Evolutionary conservation across 345 rosid genomes (phyloP).

Genomic region (Citrus sp.): DNA sequence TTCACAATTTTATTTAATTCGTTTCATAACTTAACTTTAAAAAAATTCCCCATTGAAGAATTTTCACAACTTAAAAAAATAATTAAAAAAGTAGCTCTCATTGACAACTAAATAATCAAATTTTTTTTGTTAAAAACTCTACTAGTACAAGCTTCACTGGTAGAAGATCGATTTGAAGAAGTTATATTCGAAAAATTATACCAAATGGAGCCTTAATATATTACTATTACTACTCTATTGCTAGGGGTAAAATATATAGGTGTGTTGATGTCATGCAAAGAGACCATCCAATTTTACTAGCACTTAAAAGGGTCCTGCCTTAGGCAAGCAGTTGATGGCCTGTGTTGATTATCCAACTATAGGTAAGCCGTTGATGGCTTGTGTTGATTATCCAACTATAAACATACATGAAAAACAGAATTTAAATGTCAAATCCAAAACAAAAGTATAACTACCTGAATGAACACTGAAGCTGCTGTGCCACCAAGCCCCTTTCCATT

Average conservation of each 20-base stretch:
- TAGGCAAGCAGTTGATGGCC: constrained; percentile 1
- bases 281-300: not conserved
- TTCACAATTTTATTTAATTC: no score
- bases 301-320: not conserved
- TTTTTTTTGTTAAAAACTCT: no score
- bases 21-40: no score
- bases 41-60: no score
- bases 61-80: not conserved
- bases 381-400: not conserved
- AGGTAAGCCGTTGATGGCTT: no score
- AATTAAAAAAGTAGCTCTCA: no score
- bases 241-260: not conserved
- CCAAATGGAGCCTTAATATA: not conserved
- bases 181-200: no score
- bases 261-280: not conserved
- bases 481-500: constrained; percentile 99
- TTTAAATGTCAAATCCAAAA: not conserved
- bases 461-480: constrained; percentile 66
- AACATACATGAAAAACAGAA: not conserved
- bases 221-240: not conserved
- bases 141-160: no score
- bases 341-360: not conserved
- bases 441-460: constrained; percentile 45
- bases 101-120: no score
- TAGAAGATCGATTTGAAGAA: no score